Percentiles rank a stretch among this genome's conserved stretches.
These are phyloP conservation scores for Glebionis coronaria DNA, from an alignment of 129 eudicot genomes.

Conservation along the genomic window DNA sequence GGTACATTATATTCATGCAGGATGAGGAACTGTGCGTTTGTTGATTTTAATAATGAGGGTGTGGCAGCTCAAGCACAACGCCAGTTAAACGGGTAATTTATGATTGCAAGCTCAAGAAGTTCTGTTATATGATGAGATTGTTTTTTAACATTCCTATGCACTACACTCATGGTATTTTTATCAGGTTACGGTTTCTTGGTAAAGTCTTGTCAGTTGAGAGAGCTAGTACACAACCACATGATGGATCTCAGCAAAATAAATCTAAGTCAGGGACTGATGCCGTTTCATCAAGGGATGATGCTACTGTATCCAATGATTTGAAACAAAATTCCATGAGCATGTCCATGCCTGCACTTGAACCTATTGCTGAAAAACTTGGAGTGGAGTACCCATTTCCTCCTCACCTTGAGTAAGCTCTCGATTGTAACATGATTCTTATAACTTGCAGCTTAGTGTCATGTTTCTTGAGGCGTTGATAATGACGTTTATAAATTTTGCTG, in stretches of 20 bases:
- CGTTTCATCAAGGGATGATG: conserved; percentile 29
- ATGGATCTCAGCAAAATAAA: conserved; percentile 33
- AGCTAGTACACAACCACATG: conserved; percentile 46
- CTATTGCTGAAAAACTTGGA: conserved; percentile 89
- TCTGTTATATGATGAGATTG: neutral
- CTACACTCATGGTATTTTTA: neutral
- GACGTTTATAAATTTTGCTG: conserved; percentile 13
- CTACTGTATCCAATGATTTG: conserved; percentile 26
- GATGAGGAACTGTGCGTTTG: conserved; percentile 84
- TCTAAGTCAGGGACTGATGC: conserved; percentile 21
- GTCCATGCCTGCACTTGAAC: conserved; percentile 42
- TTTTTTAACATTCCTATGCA: neutral
- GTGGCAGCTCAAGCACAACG: conserved; percentile 80
- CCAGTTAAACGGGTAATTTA: conserved; percentile 73
- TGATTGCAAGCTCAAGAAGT: conserved; percentile 1
- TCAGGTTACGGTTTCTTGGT: conserved; percentile 88
- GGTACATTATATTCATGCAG: conserved; percentile 33
- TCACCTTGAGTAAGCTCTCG: conserved; percentile 65
- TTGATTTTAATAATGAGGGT: conserved; percentile 67
- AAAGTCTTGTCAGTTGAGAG: conserved; percentile 85
- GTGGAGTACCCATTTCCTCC: conserved; percentile 96
- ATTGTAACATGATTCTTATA: neutral
- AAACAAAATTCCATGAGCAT: conserved; percentile 15
- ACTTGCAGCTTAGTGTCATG: neutral
- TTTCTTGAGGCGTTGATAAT: neutral